These are phyloP conservation scores for Sarocladiaceae sp. DNA, from an alignment of 2,329 filamentous ascomycete genomes.

Conservation along the genomic window DNA sequence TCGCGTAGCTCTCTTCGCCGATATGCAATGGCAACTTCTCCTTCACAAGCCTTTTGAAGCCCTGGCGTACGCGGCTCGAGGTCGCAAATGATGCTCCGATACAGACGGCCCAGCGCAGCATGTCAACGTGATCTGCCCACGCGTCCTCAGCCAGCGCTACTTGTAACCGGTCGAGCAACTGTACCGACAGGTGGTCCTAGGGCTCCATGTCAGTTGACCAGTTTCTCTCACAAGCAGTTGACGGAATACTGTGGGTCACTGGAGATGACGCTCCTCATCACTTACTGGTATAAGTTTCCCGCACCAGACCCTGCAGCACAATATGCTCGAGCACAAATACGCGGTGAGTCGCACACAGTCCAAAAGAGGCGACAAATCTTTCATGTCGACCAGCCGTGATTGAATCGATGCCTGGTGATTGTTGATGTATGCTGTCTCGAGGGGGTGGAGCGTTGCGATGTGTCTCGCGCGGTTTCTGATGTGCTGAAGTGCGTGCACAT, in stretches of 20 bases:
- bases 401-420: constrained; percentile 39
- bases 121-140: constrained; percentile 27
- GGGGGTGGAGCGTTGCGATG: constrained; percentile 9
- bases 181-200: constrained; percentile 25
- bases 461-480: constrained; percentile 27
- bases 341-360: constrained; percentile 34
- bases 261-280: constrained; percentile 5
- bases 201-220: no score
- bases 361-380: constrained; percentile 17
- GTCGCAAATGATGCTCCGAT: constrained; percentile 34
- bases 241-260: no score
- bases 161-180: constrained; percentile 28
- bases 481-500: constrained; percentile 33
- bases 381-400: constrained; percentile 27
- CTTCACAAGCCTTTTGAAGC: not conserved
- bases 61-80: constrained; percentile 20
- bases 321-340: constrained; percentile 35
- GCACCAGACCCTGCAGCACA: constrained; percentile 37
- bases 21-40: not conserved
- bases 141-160: constrained; percentile 19
- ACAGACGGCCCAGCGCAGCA: constrained; percentile 32
- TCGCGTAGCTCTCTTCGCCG: constrained; percentile 17
- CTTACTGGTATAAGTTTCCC: constrained; percentile 33
- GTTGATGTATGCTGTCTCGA: constrained; percentile 28
- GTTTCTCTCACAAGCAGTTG: no score